Evolutionary conservation across 2,329 filamentous ascomycete species (phyloP).

Genomic region (Venturia aucupariae): DNA sequence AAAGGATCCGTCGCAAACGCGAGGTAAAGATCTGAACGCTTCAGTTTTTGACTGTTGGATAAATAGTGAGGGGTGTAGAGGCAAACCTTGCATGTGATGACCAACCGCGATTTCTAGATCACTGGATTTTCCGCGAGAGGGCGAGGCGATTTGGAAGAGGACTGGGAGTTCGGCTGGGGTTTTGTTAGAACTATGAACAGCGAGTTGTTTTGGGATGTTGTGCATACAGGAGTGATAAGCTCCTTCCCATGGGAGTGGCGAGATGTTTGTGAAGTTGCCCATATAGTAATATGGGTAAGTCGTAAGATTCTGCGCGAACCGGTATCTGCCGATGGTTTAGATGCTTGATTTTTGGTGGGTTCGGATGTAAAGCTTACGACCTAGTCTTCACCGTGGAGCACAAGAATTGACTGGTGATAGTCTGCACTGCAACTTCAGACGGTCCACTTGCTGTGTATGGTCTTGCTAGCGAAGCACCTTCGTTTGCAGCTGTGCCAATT

Average conservation of each 20-base stretch:
- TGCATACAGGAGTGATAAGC: constrained; percentile 25
- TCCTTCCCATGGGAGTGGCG: constrained; percentile 27
- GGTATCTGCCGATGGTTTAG: background rate
- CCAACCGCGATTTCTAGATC: background rate
- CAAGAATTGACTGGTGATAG: constrained; percentile 21
- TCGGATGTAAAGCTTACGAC: constrained; percentile 13
- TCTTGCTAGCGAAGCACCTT: constrained; percentile 26
- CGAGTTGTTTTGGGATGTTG: no score
- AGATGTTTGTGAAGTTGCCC: constrained; percentile 29
- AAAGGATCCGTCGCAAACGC: background rate
- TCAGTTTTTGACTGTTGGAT: background rate
- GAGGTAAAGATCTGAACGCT: constrained; percentile 1
- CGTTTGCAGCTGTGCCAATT: constrained; percentile 26
- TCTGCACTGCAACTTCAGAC: constrained; percentile 18
- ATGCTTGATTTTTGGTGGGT: no score
- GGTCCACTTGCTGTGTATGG: constrained; percentile 27
- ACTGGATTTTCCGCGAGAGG: background rate
- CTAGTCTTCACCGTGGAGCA: constrained; percentile 25
- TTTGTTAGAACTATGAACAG: background rate
- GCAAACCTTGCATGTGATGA: background rate
- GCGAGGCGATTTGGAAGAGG: background rate
- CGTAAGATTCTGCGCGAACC: constrained; percentile 6
- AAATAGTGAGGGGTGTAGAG: background rate
- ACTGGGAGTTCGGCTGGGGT: background rate
- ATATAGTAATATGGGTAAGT: constrained; percentile 31